These are phyloP conservation scores for Cordyceps cateniannulata DNA, from an alignment of 2,329 filamentous ascomycete species.

Conservation along the genomic window DNA sequence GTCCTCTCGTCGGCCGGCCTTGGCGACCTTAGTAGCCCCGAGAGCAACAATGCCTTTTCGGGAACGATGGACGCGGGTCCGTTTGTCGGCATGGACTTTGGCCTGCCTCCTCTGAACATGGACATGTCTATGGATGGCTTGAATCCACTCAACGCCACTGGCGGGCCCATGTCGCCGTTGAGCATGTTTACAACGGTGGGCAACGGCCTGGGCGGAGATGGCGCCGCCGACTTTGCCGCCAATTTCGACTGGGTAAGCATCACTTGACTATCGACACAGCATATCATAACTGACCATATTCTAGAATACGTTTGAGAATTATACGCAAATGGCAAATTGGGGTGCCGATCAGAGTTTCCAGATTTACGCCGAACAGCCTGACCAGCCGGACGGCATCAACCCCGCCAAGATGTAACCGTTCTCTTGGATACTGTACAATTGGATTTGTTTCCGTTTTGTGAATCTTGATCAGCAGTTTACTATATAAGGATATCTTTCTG, in stretches of 20 bases:
- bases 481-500: not conserved
- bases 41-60: slow-evolving; percentile 20
- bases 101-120: slow-evolving; percentile 25
- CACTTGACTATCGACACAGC: not conserved
- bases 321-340: slow-evolving; percentile 47
- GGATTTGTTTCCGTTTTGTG: not conserved
- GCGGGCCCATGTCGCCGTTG: slow-evolving; percentile 36
- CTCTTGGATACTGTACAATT: not conserved
- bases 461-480: not conserved
- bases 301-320: slow-evolving; percentile 51
- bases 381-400: not conserved
- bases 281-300: slow-evolving; percentile 19
- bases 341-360: slow-evolving; percentile 46
- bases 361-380: slow-evolving; percentile 35
- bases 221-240: slow-evolving; percentile 36
- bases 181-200: slow-evolving; percentile 46
- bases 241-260: slow-evolving; percentile 54
- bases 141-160: slow-evolving; percentile 15
- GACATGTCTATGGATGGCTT: slow-evolving; percentile 27
- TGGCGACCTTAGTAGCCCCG: slow-evolving; percentile 20
- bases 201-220: slow-evolving; percentile 16
- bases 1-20: slow-evolving; percentile 22
- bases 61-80: slow-evolving; percentile 31
- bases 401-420: slow-evolving; percentile 4
- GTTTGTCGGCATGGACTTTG: slow-evolving; percentile 40